A percentile compares a stretch with the other conserved stretches of the same genome.
phyloP scores from a whole-genome alignment of 495 filamentous ascomycete genomes.

The Penicillium lagena region DNA sequence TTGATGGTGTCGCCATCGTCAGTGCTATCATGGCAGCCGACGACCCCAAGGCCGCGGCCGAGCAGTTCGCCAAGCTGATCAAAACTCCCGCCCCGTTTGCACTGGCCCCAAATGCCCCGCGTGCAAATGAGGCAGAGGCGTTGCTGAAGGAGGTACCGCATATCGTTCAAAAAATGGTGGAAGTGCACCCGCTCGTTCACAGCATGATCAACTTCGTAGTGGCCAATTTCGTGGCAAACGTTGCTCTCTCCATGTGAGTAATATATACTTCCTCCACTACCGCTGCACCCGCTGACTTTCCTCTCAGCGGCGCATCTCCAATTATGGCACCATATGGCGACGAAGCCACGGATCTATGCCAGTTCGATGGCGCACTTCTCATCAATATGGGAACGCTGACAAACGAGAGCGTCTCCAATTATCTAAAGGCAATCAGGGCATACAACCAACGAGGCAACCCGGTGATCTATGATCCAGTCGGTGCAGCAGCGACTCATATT shows the following conservation, averaged over 20 bases:
- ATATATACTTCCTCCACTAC: neutral
- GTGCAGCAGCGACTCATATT: slow-evolving; percentile 74
- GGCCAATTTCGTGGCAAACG: slow-evolving; percentile 88
- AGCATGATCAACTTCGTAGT: slow-evolving; percentile 97
- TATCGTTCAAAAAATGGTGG: slow-evolving; percentile 53
- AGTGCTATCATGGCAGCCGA: slow-evolving; percentile 77
- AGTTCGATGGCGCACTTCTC: slow-evolving; percentile 62
- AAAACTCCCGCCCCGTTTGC: slow-evolving; percentile 42
- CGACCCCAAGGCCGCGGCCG: slow-evolving; percentile 55
- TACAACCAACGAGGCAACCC: slow-evolving; percentile 73
- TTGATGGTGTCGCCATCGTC: slow-evolving; percentile 83
- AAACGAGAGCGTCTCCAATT: slow-evolving; percentile 61
- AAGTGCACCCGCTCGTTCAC: slow-evolving; percentile 70
- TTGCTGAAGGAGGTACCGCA: slow-evolving; percentile 42
- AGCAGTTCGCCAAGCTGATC: slow-evolving; percentile 47
- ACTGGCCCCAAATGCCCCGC: slow-evolving; percentile 7
- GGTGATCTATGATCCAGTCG: slow-evolving; percentile 86
- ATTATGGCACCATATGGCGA: slow-evolving; percentile 89
- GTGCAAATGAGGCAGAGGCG: slow-evolving; percentile 26
- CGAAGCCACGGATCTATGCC: slow-evolving; percentile 73
- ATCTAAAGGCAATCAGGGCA: slow-evolving; percentile 58
- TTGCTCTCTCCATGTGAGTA: slow-evolving; percentile 64
- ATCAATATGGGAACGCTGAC: slow-evolving; percentile 94
- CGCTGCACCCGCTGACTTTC: slow-evolving; percentile 4
- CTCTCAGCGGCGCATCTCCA: slow-evolving; percentile 64